These are phyloP conservation scores for Pseudocercospora crystallina DNA, from an alignment of 2,329 filamentous ascomycete species.

Conservation along the genomic window DNA sequence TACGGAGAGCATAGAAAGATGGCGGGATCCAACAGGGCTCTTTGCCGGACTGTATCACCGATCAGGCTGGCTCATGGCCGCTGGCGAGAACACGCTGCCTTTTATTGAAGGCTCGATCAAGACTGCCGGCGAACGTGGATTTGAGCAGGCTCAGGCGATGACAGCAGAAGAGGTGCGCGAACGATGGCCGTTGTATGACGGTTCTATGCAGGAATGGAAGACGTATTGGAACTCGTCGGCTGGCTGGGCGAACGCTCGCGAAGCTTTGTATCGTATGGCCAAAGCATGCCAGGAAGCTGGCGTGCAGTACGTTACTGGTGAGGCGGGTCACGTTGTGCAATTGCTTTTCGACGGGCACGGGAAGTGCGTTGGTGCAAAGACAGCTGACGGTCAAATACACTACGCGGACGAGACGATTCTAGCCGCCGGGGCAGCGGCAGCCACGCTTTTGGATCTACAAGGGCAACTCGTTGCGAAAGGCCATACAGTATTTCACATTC, in stretches of 20 bases:
- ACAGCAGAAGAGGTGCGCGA: slow-evolving; percentile 12
- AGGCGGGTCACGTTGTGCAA: slow-evolving; percentile 40
- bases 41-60: slow-evolving; percentile 13
- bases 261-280: slow-evolving; percentile 17
- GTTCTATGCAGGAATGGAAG: slow-evolving; percentile 22
- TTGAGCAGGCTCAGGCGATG: slow-evolving; percentile 8
- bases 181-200: slow-evolving; percentile 17
- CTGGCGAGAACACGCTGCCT: slow-evolving; percentile 8
- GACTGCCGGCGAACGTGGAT: slow-evolving; percentile 10
- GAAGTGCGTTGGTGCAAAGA: slow-evolving; percentile 46
- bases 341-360: slow-evolving; percentile 41
- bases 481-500: slow-evolving; percentile 32
- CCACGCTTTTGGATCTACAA: slow-evolving; percentile 44
- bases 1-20: slow-evolving; percentile 39
- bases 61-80: slow-evolving; percentile 17
- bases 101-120: slow-evolving; percentile 16
- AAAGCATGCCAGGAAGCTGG: slow-evolving; percentile 44
- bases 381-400: slow-evolving; percentile 48
- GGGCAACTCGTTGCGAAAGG: slow-evolving; percentile 26
- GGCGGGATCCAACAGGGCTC: slow-evolving; percentile 44
- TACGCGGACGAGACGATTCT: slow-evolving; percentile 56
- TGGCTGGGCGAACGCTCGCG: slow-evolving; percentile 24
- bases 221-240: slow-evolving; percentile 26
- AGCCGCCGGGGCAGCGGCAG: slow-evolving; percentile 58
- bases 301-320: slow-evolving; percentile 45